Base-by-base conservation (phyloP, 148 eudicot genomes). In the Amaranthus palmeri region DNA sequence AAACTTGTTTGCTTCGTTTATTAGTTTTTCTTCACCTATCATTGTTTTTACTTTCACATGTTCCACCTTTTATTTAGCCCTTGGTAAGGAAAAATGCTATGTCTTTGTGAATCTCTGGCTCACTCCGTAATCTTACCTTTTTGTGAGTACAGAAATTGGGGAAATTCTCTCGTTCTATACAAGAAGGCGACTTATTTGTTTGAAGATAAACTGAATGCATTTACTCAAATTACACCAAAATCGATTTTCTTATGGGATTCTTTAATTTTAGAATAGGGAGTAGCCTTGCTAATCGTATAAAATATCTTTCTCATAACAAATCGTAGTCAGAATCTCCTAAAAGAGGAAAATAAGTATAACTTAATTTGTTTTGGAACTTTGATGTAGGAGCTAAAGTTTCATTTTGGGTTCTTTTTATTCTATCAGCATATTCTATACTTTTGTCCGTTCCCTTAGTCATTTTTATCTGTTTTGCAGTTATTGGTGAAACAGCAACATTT, bases 401-500 rank as follows among this genome's bases (percentile, higher is more conserved):
- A 62, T 17, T 10, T 64, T 67, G 45, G 15, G 55, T 55, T 42
- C n/a, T 44, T 52, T 72, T 43, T 65, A 36, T 68, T 67, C 51
- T 14, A 40, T 72, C 9, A 36, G 63, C 46, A 41, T 25, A 44
- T 49, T 25, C 66, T 40, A 53, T 10, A 41, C 68, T 50, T 51
- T 4, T 62, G 63, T 51, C 69, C 1, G 8, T 57, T 52, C 69
- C 2, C 13, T 56, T 51, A 42, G 18, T 69, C 10, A 36, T 67
- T 54, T 50, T 68, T 7, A 49, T 44, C 10, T 11, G 54, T 54
- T 73, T 74, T 74, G 76, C 96, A 93, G 99, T 95, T 85, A 80
- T 90, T 52, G 93, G 96, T 46, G 99, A 95, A 88, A 92, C 99
- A 56, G 77, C 83, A 25, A 95, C 96, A 62, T 88, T 91, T 74